A percentile compares a stretch with the other conserved stretches of the same genome.
Evolutionary conservation across 2,329 filamentous ascomycete genomes (phyloP).

Genomic region (Fonsecaea monophora): DNA sequence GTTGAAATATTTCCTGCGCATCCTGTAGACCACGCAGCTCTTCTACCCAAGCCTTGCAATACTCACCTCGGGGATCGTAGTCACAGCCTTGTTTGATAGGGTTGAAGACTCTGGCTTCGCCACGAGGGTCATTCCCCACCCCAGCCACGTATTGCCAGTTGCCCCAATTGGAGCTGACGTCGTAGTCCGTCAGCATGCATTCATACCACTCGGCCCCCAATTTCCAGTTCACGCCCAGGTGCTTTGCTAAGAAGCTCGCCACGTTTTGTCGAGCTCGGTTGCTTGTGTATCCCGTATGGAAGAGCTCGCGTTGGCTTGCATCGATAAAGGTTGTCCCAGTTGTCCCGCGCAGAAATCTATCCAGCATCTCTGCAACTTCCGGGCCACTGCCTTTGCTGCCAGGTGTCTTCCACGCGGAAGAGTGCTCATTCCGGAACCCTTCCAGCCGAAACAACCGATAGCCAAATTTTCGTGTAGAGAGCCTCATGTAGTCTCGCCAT

Average conservation of each 20-base stretch:
- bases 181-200: constrained; percentile 75
- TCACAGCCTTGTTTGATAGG: constrained; percentile 81
- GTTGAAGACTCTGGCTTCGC: constrained; percentile 77
- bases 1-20: constrained; percentile 67
- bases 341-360: constrained; percentile 68
- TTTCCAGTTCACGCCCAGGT: constrained; percentile 78
- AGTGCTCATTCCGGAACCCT: constrained; percentile 65
- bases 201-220: constrained; percentile 86
- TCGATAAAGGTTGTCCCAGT: constrained; percentile 81
- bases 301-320: constrained; percentile 75
- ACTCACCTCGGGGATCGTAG: constrained; percentile 73
- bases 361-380: constrained; percentile 56
- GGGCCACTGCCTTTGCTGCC: constrained; percentile 25
- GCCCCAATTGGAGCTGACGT: constrained; percentile 77
- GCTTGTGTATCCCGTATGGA: constrained; percentile 77
- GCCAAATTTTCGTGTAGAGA: constrained; percentile 75
- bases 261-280: constrained; percentile 80
- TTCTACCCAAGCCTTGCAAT: constrained; percentile 75
- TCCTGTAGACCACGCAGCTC: constrained; percentile 65
- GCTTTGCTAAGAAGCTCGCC: constrained; percentile 74
- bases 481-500: constrained; percentile 81
- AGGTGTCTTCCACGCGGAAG: constrained; percentile 58
- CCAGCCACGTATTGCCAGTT: constrained; percentile 85
- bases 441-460: constrained; percentile 67
- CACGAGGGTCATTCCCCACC: constrained; percentile 78